These are phyloP conservation scores for Fulvia fulva DNA, from an alignment of 2,329 filamentous ascomycete species.

Conservation along the genomic window DNA sequence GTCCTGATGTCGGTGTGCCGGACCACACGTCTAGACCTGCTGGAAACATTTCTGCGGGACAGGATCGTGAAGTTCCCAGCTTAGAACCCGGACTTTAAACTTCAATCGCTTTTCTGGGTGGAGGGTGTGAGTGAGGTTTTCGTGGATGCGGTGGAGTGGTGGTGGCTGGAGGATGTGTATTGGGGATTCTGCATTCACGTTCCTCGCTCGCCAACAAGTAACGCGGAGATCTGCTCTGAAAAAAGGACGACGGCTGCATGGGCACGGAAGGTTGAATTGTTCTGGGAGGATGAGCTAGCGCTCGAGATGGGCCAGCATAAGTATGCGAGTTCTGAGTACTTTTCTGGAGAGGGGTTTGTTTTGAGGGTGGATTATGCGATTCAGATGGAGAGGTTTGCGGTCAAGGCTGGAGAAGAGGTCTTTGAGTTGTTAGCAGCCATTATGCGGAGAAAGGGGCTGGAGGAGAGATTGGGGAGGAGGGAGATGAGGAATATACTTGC, in stretches of 20 bases:
- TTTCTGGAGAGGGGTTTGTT: constrained; percentile 8
- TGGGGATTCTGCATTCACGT: constrained; percentile 11
- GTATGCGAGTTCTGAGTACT: constrained; percentile 7
- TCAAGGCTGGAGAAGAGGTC: neutral
- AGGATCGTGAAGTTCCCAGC: constrained; percentile 19
- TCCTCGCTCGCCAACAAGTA: neutral
- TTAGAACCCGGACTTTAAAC: constrained; percentile 18
- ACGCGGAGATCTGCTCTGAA: neutral
- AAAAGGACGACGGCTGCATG: neutral
- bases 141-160: constrained; percentile 12
- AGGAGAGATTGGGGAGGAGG: constrained; percentile 3
- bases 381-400: constrained; percentile 6
- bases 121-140: constrained; percentile 12
- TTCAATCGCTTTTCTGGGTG: constrained; percentile 17
- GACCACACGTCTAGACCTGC: constrained; percentile 9
- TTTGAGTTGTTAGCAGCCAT: constrained; percentile 6
- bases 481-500: constrained; percentile 6
- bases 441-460: neutral
- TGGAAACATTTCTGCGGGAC: constrained; percentile 10
- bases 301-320: constrained; percentile 7
- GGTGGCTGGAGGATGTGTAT: constrained; percentile 19
- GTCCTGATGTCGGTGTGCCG: constrained; percentile 1
- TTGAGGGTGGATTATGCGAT: constrained; percentile 11
- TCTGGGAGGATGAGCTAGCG: constrained; percentile 13
- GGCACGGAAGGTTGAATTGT: neutral